Conservation (phyloP, 805 yeast genomes). For the Isabelozyma rhagii region DNA sequence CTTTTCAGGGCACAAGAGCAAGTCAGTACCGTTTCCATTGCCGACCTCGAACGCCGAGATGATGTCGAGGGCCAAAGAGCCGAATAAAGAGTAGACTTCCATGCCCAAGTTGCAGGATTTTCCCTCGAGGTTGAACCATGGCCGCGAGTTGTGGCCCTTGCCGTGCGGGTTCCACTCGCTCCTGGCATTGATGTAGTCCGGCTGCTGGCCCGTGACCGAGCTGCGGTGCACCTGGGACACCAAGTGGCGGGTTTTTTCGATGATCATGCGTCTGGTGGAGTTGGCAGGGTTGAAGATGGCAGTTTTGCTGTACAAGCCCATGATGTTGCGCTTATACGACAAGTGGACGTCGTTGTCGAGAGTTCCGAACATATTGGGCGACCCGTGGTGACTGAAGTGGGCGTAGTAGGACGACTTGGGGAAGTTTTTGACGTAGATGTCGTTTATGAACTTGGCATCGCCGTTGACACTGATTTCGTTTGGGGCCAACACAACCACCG, state of each 20-base stretch:
- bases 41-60: conserved; percentile 64
- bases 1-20: conserved; percentile 37
- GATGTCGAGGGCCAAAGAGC: conserved; percentile 70
- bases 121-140: conserved; percentile 27
- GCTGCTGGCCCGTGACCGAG: conserved; percentile 28
- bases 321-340: conserved; percentile 27
- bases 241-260: conserved; percentile 24
- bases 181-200: conserved; percentile 32
- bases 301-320: conserved; percentile 31
- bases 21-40: conserved; percentile 39
- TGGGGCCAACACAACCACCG: conserved; percentile 61
- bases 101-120: conserved; percentile 32
- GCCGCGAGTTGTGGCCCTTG: conserved; percentile 25
- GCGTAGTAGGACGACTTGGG: conserved; percentile 58
- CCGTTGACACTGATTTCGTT: conserved; percentile 56
- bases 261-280: conserved; percentile 20
- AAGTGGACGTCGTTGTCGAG: conserved; percentile 49
- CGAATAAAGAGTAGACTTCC: conserved; percentile 62
- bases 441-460: conserved; percentile 47
- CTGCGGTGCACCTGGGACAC: conserved; percentile 20
- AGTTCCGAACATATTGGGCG: conserved; percentile 56
- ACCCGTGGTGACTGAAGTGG: conserved; percentile 57
- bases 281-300: conserved; percentile 30
- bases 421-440: conserved; percentile 54
- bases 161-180: conserved; percentile 31